Evolutionary conservation across 306 rosid genomes (phyloP), one percentile per base, ranked within the genome.

Genomic region (Adenanthera pavonina): DNA sequence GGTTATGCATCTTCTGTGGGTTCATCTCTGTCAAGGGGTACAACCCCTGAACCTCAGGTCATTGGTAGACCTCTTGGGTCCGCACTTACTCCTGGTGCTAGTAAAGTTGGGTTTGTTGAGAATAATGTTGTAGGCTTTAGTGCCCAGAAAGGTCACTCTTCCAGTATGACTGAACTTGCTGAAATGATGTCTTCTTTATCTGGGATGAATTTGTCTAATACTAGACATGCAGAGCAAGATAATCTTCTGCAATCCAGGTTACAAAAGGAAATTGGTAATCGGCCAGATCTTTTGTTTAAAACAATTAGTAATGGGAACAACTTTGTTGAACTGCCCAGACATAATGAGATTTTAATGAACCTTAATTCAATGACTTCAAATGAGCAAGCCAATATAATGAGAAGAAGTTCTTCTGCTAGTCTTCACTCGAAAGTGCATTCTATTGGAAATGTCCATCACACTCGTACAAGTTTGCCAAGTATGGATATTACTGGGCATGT

Each of bases 41-140:
- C 91, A 74, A 90, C 96, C 51, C 96, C 98, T 73, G 99, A 95
- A 73, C 89, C 80, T 40, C 94, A 88, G 75, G 68, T 84, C 52
- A 88, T 87, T 89, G 98, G 94, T 70, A 83, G 92, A 84, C 75
- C 93, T 54, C 80, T 86, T 67, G 89, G 92, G 79, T 83, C 88
- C 72, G 84, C 90, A 62, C 89, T 89, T 81, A 89, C 92, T 64
- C 97, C 91, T 2, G 81, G 89, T 73, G 93, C 89, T 19, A 86
- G 88, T 85, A 89, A 88, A 81, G 89, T 83, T 72, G 84, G 69
- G 76, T 75, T 87, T 76, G 49, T 68, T 15, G 92, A 92, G 78
- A 91, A 86, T 77, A 85, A 84, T 74, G 80, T 73, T 77, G 75
- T 82, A 61, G 91, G 92, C 72, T 72, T 83, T 75, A 83, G 82